These are phyloP conservation scores for Sphagnum magellanicum DNA, from an alignment of 228 moss, liverwort and hornwort species.

Conservation along the genomic window DNA sequence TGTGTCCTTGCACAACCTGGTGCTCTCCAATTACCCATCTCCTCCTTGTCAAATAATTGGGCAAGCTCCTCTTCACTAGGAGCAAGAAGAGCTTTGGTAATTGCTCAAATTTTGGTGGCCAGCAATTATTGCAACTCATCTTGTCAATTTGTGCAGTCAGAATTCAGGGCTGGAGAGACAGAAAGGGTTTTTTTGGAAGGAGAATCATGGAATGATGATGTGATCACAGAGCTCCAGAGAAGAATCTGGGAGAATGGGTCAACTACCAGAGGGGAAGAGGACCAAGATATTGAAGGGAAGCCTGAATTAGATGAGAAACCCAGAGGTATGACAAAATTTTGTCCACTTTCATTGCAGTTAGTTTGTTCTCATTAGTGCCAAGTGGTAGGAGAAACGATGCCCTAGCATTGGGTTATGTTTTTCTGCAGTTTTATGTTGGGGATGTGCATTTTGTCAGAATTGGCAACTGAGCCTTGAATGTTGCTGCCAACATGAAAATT, in stretches of 20 bases:
- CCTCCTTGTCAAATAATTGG: too few species aligned
- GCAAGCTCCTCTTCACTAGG: too few species aligned
- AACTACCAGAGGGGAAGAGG: slow-evolving; percentile 22
- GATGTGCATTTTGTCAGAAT: too few species aligned
- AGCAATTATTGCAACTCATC: background rate
- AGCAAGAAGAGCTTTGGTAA: too few species aligned
- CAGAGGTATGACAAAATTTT: slow-evolving; percentile 20
- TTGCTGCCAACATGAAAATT: slow-evolving; percentile 2
- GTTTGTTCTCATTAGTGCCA: too few species aligned
- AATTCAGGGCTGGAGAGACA: slow-evolving; percentile 22
- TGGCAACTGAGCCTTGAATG: background rate
- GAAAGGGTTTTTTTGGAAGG: slow-evolving; percentile 45
- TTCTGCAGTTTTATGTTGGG: too few species aligned
- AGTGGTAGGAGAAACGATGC: too few species aligned
- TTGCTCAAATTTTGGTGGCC: too few species aligned
- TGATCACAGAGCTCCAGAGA: slow-evolving; percentile 53
- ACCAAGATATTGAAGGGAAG: slow-evolving; percentile 31
- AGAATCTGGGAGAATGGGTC: slow-evolving; percentile 31
- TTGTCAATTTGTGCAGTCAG: slow-evolving; percentile 19
- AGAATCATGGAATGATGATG: slow-evolving; percentile 64
- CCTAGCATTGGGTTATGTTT: too few species aligned
- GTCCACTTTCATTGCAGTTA: too few species aligned
- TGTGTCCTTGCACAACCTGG: too few species aligned
- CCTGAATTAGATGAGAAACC: slow-evolving; percentile 13
- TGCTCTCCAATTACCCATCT: too few species aligned